Percentiles rank a stretch among this genome's conserved stretches.
phyloP scores from a whole-genome alignment of 805 yeast genomes.

The Candida vartiovaarae region DNA sequence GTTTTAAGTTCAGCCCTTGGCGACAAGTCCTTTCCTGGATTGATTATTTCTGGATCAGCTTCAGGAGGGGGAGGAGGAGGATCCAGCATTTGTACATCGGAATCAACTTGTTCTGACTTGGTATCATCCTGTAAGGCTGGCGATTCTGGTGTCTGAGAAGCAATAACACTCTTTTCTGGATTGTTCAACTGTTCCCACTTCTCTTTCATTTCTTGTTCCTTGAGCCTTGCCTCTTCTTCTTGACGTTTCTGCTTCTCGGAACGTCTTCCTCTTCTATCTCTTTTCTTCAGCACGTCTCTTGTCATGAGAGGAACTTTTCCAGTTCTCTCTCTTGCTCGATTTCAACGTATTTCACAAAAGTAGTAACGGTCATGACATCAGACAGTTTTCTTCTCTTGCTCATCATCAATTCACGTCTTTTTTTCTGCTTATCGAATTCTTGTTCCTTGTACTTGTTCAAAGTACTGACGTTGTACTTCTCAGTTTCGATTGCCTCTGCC shows the following conservation, averaged over 20 bases:
- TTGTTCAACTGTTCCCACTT: slow-evolving; percentile 19
- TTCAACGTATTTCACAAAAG: slow-evolving; percentile 43
- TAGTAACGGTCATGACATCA: slow-evolving; percentile 48
- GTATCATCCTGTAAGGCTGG: not conserved
- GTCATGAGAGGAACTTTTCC: slow-evolving; percentile 31
- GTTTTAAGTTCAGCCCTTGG: too few relatives aligned
- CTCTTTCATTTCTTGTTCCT: slow-evolving; percentile 24
- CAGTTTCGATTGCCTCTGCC: slow-evolving; percentile 85
- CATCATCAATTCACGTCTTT: slow-evolving; percentile 64
- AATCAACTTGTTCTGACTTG: too few relatives aligned
- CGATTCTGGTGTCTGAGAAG: not conserved
- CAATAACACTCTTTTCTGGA: slow-evolving; percentile 6
- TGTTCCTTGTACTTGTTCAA: slow-evolving; percentile 75
- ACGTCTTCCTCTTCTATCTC: slow-evolving; percentile 37
- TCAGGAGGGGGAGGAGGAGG: too few relatives aligned
- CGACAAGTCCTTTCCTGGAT: too few relatives aligned
- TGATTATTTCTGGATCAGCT: too few relatives aligned
- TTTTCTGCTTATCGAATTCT: slow-evolving; percentile 72
- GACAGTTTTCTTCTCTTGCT: slow-evolving; percentile 56
- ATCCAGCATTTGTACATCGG: too few relatives aligned
- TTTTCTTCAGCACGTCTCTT: slow-evolving; percentile 33
- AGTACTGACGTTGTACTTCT: slow-evolving; percentile 64
- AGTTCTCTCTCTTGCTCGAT: slow-evolving; percentile 59
- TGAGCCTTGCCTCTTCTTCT: slow-evolving; percentile 25
- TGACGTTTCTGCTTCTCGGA: slow-evolving; percentile 35